These are phyloP conservation scores for Graphilbum ipis-grandicollis DNA, from an alignment of 2,329 filamentous ascomycete genomes.

Conservation along the genomic window DNA sequence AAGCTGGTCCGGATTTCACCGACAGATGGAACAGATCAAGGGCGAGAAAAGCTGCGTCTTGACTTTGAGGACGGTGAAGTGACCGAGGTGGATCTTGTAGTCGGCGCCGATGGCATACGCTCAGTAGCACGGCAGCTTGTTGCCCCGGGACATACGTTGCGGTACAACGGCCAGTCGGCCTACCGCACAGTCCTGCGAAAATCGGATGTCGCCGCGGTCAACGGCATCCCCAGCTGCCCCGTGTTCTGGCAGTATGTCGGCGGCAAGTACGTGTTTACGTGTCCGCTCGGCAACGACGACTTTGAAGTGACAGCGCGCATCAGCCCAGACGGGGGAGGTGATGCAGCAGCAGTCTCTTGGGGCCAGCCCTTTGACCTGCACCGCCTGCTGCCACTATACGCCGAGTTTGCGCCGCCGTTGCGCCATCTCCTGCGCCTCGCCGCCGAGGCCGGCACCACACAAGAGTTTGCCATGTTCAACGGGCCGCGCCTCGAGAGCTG, in stretches of 20 bases:
- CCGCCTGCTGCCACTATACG: constrained; percentile 10
- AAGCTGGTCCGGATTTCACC: no score
- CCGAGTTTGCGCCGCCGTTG: constrained; percentile 15
- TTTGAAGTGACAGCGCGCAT: constrained; percentile 17
- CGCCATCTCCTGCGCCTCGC: constrained; percentile 13
- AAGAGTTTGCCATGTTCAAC: constrained; percentile 14
- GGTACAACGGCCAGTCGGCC: constrained; percentile 21
- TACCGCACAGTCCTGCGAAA: constrained; percentile 16
- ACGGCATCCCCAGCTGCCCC: constrained; percentile 13
- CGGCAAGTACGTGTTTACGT: constrained; percentile 16
- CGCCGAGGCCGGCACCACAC: constrained; percentile 9
- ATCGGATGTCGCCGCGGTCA: constrained; percentile 11
- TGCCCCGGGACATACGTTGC: constrained; percentile 23
- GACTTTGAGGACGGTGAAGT: constrained; percentile 25
- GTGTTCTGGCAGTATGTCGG: constrained; percentile 17
- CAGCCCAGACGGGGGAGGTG: constrained; percentile 2
- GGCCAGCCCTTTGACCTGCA: constrained; percentile 11
- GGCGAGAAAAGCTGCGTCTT: constrained; percentile 18
- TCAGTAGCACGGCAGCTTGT: constrained; percentile 18
- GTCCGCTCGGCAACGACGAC: constrained; percentile 16
- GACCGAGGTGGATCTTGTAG: constrained; percentile 25
- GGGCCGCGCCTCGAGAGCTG: constrained; percentile 14
- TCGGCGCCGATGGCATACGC: constrained; percentile 35
- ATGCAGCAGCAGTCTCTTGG: constrained; percentile 13
- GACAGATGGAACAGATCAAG: constrained; percentile 17